phyloP scores from a whole-genome alignment of 2,329 filamentous ascomycete species.

The Pleurostoma richardsiae region DNA sequence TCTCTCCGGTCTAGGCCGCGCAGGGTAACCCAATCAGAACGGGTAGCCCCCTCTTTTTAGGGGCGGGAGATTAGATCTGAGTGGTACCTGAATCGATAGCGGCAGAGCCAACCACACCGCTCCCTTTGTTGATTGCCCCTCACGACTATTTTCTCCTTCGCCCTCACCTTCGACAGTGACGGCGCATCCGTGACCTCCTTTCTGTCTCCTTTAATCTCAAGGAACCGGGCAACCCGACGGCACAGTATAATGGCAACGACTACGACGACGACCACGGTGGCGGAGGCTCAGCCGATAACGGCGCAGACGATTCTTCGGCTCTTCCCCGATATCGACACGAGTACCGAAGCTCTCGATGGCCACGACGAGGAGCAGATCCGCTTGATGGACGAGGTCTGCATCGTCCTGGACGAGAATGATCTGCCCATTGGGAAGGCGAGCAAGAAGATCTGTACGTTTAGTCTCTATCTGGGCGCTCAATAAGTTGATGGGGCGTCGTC shows the following conservation, averaged over 20 bases:
- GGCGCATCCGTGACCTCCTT: too few relatives aligned
- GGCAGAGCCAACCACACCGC: too few relatives aligned
- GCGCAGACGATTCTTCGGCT: constrained; percentile 81
- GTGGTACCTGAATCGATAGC: too few relatives aligned
- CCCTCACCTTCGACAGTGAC: neutral
- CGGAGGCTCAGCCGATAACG: constrained; percentile 61
- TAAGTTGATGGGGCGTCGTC: neutral
- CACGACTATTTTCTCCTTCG: neutral
- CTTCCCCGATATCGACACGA: constrained; percentile 77
- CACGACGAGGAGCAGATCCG: constrained; percentile 98
- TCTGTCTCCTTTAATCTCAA: too few relatives aligned
- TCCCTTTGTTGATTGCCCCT: too few relatives aligned
- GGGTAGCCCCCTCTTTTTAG: too few relatives aligned
- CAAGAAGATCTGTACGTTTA: constrained; percentile 87
- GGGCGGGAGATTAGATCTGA: too few relatives aligned
- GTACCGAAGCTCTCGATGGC: constrained; percentile 71
- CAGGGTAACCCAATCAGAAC: too few relatives aligned
- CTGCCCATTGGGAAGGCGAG: constrained; percentile 89
- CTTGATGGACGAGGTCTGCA: constrained; percentile 98
- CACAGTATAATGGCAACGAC: constrained; percentile 10
- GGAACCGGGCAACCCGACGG: neutral
- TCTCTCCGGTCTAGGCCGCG: too few relatives aligned
- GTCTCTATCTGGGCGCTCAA: neutral
- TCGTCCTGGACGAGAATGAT: constrained; percentile 90
- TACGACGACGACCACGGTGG: constrained; percentile 41